Evolutionary conservation across 306 rosid genomes (phyloP).

Genomic region (Vigna mungo): DNA sequence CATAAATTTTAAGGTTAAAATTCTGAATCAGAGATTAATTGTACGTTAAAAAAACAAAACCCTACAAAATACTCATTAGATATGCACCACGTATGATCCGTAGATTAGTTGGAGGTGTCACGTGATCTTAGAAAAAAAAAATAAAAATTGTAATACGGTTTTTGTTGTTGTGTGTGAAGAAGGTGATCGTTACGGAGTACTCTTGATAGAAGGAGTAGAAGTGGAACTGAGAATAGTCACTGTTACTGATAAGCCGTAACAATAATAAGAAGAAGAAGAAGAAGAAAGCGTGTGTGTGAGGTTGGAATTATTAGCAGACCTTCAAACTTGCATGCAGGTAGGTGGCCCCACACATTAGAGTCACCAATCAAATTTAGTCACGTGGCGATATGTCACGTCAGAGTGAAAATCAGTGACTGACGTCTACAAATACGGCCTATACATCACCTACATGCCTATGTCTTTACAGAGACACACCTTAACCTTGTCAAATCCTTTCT

Average conservation of each 20-base stretch:
- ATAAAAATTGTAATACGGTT: not conserved
- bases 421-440: conserved; percentile 39
- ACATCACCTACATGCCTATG: not conserved
- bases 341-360: too few species aligned
- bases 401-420: not conserved
- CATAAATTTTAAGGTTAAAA: too few species aligned
- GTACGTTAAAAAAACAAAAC: too few species aligned
- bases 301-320: not conserved
- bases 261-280: too few species aligned
- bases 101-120: not conserved
- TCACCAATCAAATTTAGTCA: not conserved
- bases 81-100: not conserved
- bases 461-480: conserved; percentile 1
- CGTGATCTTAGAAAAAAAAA: not conserved
- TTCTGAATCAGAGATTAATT: too few species aligned
- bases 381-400: conserved; percentile 11
- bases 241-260: too few species aligned
- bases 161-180: not conserved
- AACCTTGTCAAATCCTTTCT: conserved; percentile 53
- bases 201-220: not conserved
- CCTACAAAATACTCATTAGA: not conserved
- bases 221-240: too few species aligned
- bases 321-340: too few species aligned
- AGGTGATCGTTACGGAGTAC: not conserved
- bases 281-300: not conserved